Percentiles rank a stretch among this genome's conserved stretches.
phyloP scores from a whole-genome alignment of 805 yeast species.

The Candida montana region DNA sequence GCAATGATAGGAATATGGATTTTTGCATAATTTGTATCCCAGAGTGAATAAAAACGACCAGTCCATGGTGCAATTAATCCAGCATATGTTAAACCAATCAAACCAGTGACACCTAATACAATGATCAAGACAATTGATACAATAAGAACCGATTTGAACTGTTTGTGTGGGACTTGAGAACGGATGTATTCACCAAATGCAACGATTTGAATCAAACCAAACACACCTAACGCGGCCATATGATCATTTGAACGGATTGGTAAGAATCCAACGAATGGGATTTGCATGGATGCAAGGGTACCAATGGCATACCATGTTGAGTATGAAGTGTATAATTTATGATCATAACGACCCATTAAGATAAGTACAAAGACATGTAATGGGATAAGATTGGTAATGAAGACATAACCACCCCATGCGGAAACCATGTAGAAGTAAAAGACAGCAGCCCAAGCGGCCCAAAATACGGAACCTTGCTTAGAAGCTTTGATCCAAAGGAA shows the following conservation, averaged over 20 bases:
- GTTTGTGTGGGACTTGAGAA: conserved; percentile 61
- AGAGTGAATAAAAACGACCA: conserved; percentile 95
- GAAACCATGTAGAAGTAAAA: conserved; percentile 97
- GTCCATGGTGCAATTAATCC: conserved; percentile 99
- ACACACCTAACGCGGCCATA: conserved; percentile 97
- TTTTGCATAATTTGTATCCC: conserved; percentile 98
- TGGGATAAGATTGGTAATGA: conserved; percentile 96
- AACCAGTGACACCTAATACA: conserved; percentile 59
- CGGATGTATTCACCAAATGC: conserved; percentile 81
- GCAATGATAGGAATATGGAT: conserved; percentile 98
- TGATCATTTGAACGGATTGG: conserved; percentile 97
- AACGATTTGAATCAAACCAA: conserved; percentile 89
- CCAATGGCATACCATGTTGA: conserved; percentile 97
- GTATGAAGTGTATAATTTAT: conserved; percentile 81
- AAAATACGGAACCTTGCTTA: conserved; percentile 83
- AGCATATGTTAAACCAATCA: conserved; percentile 75
- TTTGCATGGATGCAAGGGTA: conserved; percentile 98
- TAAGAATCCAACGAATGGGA: conserved; percentile 95
- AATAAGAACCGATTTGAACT: conserved; percentile 64
- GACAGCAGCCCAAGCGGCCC: conserved; percentile 77
- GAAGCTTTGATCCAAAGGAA: conserved; percentile 93
- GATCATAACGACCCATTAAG: conserved; percentile 90
- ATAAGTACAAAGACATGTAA: conserved; percentile 86
- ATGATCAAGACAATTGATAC: conserved; percentile 55
- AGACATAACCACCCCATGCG: conserved; percentile 99